Base-by-base conservation (phyloP, 192 early-diverging fungal species). In the Backusella macrospora region DNA sequence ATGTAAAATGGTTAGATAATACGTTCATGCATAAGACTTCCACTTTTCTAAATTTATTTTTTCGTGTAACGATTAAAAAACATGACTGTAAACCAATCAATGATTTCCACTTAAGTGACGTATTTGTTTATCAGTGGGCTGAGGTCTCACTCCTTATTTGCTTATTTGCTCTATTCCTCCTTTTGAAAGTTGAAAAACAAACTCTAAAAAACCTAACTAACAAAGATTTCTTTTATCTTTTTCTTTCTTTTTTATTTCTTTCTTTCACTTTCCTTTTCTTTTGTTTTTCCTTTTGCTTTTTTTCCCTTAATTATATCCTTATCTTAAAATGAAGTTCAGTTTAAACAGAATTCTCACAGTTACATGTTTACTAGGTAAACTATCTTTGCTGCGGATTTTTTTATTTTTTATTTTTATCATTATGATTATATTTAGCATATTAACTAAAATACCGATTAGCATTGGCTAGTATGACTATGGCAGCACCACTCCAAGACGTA, bases 401-500 rank as follows among this genome's bases (percentile, higher is more conserved):
- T 34, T 34, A 1, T 34, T 34, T 34, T 34, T 12, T 1, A 16
- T 42, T 55, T 55, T 55, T 55, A 55, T 21, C 18, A 8, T 55
- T 73, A 14, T 43, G 37, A 44, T 38, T 64, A 37, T 16, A n/a
- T n/a, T 62, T 73, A 64, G 16, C 15, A 37, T 37, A 65, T 45
- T 14, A 16, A 38, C 44, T 64, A 66, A 73, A 65, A 44, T 55
- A 37, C 16, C n/a, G 18, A 42, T 66, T 68, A 68, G 66, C 66
- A 68, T 42, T 70, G 43, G 68, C 67, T 43, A 43, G 48, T 43
- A 55, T 44, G 38, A 49, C 69, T 8, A 64, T 71, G 6, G 80
- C 80, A 16, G 77, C 71, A 37, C 80, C 80, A 21, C 34, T 82
- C 13, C 73, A 78, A 66, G 80, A 82, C 49, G 65, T 82, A 39